phyloP scores from a whole-genome alignment of 108 stramenopile species.

The Licmophora abbreviata region DNA sequence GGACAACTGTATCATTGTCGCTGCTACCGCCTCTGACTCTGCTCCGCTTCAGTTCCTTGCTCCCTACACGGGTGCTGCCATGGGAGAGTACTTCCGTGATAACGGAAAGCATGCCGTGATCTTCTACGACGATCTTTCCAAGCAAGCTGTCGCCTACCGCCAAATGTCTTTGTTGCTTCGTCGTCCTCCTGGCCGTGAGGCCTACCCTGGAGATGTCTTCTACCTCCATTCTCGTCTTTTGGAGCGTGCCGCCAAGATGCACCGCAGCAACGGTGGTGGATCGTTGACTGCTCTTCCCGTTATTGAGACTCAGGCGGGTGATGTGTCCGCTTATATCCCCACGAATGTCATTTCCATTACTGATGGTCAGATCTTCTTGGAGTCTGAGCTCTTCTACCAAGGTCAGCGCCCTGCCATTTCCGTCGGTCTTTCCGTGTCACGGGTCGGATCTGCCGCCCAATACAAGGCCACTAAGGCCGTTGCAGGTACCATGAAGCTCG shows the following conservation, averaged over 20 bases:
- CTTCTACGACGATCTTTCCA: conserved; percentile 99
- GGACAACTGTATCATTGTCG: conserved; percentile 97
- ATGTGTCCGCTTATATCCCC: conserved; percentile 99
- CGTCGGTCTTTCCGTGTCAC: conserved; percentile 98
- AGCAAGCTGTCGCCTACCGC: conserved; percentile 99
- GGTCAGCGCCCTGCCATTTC: conserved; percentile 99
- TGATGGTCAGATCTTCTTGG: conserved; percentile 99
- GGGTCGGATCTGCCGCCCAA: conserved; percentile 99
- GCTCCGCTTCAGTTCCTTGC: conserved; percentile 99
- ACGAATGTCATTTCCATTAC: conserved; percentile 99
- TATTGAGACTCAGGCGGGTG: conserved; percentile 99
- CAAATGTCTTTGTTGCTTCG: conserved; percentile 99
- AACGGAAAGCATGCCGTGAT: conserved; percentile 99
- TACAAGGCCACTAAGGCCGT: conserved; percentile 99
- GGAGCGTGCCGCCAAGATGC: conserved; percentile 99
- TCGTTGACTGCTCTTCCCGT: conserved; percentile 99
- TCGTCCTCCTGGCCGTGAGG: conserved; percentile 99
- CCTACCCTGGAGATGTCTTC: conserved; percentile 99
- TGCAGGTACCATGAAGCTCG: conserved; percentile 99
- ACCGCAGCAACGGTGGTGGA: conserved; percentile 91
- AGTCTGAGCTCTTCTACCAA: conserved; percentile 99
- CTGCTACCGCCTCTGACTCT: conserved; percentile 98
- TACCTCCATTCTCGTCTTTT: conserved; percentile 99
- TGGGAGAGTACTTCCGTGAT: conserved; percentile 99
- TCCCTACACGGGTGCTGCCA: conserved; percentile 98